Conservation (phyloP, 2,329 filamentous ascomycete species). For the Colletotrichum viniferum region DNA sequence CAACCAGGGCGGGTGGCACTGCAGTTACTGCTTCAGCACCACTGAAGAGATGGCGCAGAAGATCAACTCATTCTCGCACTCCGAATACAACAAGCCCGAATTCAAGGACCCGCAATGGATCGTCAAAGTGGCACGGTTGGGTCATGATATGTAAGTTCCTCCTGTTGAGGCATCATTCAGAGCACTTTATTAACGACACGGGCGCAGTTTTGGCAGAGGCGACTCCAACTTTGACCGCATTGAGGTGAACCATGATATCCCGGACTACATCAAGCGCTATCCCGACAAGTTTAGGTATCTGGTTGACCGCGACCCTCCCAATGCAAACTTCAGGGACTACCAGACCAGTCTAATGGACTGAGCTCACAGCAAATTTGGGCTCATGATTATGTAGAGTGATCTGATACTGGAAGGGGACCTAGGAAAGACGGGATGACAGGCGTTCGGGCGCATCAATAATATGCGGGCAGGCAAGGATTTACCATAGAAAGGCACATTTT, state of each 20-base stretch:
- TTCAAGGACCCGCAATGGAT: conserved; percentile 44
- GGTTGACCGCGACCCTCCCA: conserved; percentile 40
- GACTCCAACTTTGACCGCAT: conserved; percentile 29
- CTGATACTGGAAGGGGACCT: background rate
- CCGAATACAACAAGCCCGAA: conserved; percentile 38
- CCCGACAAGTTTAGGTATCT: conserved; percentile 37
- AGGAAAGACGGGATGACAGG: background rate
- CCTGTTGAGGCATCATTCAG: background rate
- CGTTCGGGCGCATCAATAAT: background rate
- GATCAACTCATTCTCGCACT: conserved; percentile 49
- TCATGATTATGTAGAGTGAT: background rate
- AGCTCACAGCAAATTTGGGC: background rate
- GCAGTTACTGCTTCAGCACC: conserved; percentile 64
- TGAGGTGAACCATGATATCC: conserved; percentile 45
- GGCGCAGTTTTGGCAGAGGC: conserved; percentile 24
- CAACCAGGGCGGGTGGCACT: conserved; percentile 63
- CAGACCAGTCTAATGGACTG: background rate
- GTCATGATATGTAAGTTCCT: conserved; percentile 44
- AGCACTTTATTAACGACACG: background rate
- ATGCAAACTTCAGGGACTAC: conserved; percentile 41
- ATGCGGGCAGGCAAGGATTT: background rate
- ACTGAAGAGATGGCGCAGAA: conserved; percentile 60
- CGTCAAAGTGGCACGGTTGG: conserved; percentile 43
- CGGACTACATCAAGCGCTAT: conserved; percentile 40
- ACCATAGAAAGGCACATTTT: background rate